Conservation (phyloP, 2,329 filamentous ascomycete species). For the Fusarium sublunatum region DNA sequence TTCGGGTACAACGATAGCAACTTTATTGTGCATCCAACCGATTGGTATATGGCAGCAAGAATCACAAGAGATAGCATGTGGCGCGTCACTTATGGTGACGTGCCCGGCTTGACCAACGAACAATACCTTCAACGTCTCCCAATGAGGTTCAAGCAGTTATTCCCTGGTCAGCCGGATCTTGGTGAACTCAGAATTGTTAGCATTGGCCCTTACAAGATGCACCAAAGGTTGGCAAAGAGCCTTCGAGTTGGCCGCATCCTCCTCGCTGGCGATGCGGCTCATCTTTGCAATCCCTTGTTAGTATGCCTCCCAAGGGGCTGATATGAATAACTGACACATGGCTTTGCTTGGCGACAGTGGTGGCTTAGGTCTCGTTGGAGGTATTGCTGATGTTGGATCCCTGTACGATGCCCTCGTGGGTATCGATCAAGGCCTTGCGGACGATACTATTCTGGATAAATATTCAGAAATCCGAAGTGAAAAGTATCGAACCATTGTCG, state of each 20-base stretch:
- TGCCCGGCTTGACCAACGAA: conserved; percentile 62
- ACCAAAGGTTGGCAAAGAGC: conserved; percentile 67
- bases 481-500: conserved; percentile 19
- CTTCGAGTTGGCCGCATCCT: conserved; percentile 69
- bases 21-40: conserved; percentile 70
- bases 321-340: too few relatives aligned
- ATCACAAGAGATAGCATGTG: conserved; percentile 70
- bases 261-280: conserved; percentile 70
- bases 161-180: conserved; percentile 18
- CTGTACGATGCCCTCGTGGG: conserved; percentile 66
- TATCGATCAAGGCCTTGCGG: conserved; percentile 11
- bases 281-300: too few relatives aligned
- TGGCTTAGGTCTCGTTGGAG: conserved; percentile 71
- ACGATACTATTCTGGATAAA: conserved; percentile 17
- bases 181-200: conserved; percentile 63
- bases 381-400: conserved; percentile 71
- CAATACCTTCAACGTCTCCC: conserved; percentile 65
- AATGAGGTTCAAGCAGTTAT: conserved; percentile 59
- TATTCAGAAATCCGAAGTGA: conserved; percentile 16
- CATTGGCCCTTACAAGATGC: conserved; percentile 70
- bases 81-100: conserved; percentile 72
- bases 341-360: too few relatives aligned
- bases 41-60: conserved; percentile 70
- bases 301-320: too few relatives aligned
- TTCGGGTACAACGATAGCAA: conserved; percentile 67